phyloP scores from a whole-genome alignment of 768 basidiomycete species.

The Paxillus ammoniavirescens region DNA sequence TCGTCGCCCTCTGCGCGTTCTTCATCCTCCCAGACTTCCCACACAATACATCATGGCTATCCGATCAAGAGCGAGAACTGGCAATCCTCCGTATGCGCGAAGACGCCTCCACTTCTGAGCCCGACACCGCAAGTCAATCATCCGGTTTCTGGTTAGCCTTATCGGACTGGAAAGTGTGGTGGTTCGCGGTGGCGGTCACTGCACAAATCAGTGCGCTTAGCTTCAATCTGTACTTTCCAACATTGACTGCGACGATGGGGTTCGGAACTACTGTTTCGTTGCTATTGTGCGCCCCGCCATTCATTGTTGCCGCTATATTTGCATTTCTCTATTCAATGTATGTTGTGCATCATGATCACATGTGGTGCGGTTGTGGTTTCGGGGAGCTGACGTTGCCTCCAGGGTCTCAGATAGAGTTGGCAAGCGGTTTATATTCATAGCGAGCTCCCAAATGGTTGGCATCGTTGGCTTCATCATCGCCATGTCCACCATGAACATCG shows the following conservation, averaged over 20 bases:
- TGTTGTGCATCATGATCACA: background rate
- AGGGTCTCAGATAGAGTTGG: constrained; percentile 67
- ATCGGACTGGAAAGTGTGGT: constrained; percentile 78
- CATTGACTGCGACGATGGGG: constrained; percentile 66
- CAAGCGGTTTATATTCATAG: constrained; percentile 72
- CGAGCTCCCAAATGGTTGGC: constrained; percentile 49
- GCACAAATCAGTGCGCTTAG: constrained; percentile 62
- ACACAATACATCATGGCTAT: constrained; percentile 51
- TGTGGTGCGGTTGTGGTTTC: constrained; percentile 17
- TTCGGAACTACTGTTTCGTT: constrained; percentile 57
- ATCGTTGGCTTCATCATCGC: constrained; percentile 65
- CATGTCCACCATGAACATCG: constrained; percentile 57
- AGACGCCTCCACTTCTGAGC: constrained; percentile 32
- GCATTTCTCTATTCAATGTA: background rate
- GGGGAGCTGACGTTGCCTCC: constrained; percentile 59
- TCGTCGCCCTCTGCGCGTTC: constrained; percentile 46
- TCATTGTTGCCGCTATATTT: background rate
- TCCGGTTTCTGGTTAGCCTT: constrained; percentile 55
- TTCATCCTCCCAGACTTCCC: constrained; percentile 74
- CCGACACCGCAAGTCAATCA: constrained; percentile 21
- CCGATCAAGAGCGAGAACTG: constrained; percentile 49
- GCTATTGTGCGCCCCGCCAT: constrained; percentile 73
- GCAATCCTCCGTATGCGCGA: constrained; percentile 57
- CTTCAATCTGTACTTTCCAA: constrained; percentile 51
- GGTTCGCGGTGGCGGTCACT: constrained; percentile 59